Conservation (phyloP, 179 eudicot species). For the Corrigiola litoralis region DNA sequence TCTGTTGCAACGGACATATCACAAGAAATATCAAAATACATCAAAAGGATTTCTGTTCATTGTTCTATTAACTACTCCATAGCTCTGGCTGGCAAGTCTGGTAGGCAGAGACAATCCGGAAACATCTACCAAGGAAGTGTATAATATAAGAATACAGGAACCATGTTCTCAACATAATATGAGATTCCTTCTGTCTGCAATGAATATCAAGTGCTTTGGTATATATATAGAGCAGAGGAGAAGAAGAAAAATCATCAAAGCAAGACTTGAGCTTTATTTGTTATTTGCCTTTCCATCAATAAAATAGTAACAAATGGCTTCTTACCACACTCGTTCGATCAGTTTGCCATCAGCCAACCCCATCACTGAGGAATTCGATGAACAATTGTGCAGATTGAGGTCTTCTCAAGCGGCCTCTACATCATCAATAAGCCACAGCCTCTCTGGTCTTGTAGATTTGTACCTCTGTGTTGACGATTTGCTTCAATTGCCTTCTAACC, state of each 20-base stretch:
- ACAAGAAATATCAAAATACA: too few species aligned
- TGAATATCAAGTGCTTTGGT: background rate
- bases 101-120: background rate
- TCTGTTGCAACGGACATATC: too few species aligned
- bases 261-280: background rate
- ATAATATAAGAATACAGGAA: background rate
- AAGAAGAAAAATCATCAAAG: background rate
- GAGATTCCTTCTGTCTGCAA: constrained; percentile 6
- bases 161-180: background rate
- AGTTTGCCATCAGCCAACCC: constrained; percentile 1
- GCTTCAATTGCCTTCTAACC: too few species aligned
- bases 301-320: background rate
- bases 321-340: background rate
- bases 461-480: too few species aligned
- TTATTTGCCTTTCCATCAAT: background rate
- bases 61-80: too few species aligned
- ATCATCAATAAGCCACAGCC: too few species aligned
- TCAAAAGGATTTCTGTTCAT: too few species aligned
- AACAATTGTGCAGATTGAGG: too few species aligned
- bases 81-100: background rate
- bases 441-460: too few species aligned
- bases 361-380: too few species aligned
- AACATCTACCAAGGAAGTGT: background rate
- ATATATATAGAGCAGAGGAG: background rate
- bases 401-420: too few species aligned